Base-by-base conservation (phyloP, 2,329 filamentous ascomycete species). In the Trichoderma hamatum region DNA sequence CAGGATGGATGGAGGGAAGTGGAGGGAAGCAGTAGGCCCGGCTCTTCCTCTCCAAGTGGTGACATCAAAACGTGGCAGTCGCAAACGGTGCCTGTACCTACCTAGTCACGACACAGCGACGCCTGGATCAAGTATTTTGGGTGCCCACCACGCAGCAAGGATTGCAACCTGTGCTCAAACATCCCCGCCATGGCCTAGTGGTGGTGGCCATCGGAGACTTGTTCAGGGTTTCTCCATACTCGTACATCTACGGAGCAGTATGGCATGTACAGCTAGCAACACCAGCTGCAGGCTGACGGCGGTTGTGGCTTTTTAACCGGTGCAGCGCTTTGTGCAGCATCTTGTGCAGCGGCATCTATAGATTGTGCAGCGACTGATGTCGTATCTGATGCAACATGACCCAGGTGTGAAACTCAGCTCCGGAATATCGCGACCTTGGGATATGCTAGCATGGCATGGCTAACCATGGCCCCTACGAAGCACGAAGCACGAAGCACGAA, bases 51-150 rank as follows among this genome's bases (percentile, higher is more conserved):
- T 39, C 51, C 63, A 58, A 28, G 26, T 11, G 54, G 52, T 55
- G 39, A 24, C 34, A 66, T 58, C 63, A 49, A 66, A 66, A 66
- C 63, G 54, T 67, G 63, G 63, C 39, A 67, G 52, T n/a, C 54
- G 36, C 63, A 58, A 46, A 51, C 28, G 52, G 54, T 32, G 49
- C 54, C 46, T 24, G 46, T 49, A n/a, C 46, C 46, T 49, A 3
- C 46, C 63, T 54, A 67, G 54, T 67, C 54, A 67, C 34, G 39
- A 32, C 26, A 34, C 62, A 65, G 62, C 55, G 34, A 51, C 63
- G 36, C 63, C 63, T 59, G 39, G 19, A 67, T n/a, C 34, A 51
- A 39, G 36, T 58, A 32, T n/a, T 16, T 59, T 59, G 13, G 30
- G 63, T 51, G 36, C 13, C 63, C 63, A 51, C 54, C 63, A 46